Conservation (phyloP, 441 rosid genomes). For the Pelargonium cotyledonis region DNA sequence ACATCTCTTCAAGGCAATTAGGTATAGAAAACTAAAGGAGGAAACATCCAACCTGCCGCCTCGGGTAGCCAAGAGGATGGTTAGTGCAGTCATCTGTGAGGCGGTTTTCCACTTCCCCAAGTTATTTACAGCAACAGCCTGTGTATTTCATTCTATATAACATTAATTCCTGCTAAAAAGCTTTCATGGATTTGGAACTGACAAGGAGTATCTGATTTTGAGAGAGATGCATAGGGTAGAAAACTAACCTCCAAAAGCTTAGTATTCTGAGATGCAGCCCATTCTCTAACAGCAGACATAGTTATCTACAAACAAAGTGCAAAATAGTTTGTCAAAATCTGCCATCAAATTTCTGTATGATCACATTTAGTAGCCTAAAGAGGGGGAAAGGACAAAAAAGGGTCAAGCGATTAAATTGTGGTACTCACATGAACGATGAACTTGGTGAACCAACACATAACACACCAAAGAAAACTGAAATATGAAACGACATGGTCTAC, state of each 20-base stretch:
- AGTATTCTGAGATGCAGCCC: conserved; percentile 89
- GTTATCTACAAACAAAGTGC: conserved; percentile 56
- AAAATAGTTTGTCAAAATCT: conserved; percentile 11
- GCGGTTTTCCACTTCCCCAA: conserved; percentile 99
- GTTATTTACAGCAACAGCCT: conserved; percentile 97
- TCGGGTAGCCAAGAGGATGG: conserved; percentile 75
- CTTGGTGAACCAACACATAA: background rate
- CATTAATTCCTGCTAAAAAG: conserved; percentile 5
- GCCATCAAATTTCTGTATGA: background rate
- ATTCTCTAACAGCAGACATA: conserved; percentile 94
- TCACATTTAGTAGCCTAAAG: background rate
- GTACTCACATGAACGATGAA: background rate
- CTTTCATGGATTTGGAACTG: background rate
- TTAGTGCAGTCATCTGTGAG: conserved; percentile 84
- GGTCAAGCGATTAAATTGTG: background rate
- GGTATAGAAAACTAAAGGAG: background rate
- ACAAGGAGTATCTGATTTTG: background rate
- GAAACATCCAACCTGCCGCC: conserved; percentile 47
- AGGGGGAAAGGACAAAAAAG: background rate
- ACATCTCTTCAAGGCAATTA: background rate
- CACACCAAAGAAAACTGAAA: background rate
- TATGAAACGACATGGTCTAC: background rate
- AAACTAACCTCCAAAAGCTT: conserved; percentile 64
- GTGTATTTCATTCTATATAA: conserved; percentile 6
- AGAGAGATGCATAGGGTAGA: background rate